A percentile compares a stretch with the other conserved stretches of the same genome.
Evolutionary conservation across 1,139 yeast species (phyloP).

Genomic region (Yamadazyma conglobata): DNA sequence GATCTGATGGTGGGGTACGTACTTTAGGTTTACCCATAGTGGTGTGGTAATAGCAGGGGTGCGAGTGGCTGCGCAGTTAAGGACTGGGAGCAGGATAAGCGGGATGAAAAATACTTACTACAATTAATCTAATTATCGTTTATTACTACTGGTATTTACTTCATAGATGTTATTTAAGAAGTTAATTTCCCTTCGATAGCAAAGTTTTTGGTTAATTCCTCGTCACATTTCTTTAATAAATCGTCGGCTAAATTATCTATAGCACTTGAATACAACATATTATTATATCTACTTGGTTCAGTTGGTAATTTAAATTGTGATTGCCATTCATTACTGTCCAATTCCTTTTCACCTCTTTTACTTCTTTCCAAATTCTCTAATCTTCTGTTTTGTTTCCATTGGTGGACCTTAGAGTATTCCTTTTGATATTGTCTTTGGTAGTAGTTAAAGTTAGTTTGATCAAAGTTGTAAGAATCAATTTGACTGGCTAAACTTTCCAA

Average conservation of each 20-base stretch:
- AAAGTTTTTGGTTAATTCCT: constrained; percentile 59
- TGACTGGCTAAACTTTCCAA: constrained; percentile 72
- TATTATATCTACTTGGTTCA: constrained; percentile 76
- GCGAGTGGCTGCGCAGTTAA: neutral
- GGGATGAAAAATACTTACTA: neutral
- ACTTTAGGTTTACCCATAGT: constrained; percentile 60
- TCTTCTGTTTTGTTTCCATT: constrained; percentile 73
- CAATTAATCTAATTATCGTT: constrained; percentile 7
- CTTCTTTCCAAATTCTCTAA: constrained; percentile 62
- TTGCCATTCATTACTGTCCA: constrained; percentile 65
- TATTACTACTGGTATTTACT: no score
- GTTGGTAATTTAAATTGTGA: constrained; percentile 63
- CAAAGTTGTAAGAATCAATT: constrained; percentile 75
- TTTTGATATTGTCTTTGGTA: constrained; percentile 76
- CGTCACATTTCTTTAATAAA: constrained; percentile 59
- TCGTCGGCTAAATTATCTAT: constrained; percentile 68
- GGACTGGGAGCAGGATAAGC: neutral
- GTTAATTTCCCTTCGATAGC: constrained; percentile 52
- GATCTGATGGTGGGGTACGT: constrained; percentile 21
- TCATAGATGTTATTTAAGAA: neutral
- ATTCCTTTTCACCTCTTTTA: constrained; percentile 55
- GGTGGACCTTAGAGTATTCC: constrained; percentile 66
- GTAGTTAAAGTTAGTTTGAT: constrained; percentile 78
- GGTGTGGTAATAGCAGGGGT: neutral
- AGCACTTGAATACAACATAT: constrained; percentile 66